A percentile compares a stretch with the other conserved stretches of the same genome.
Conservation (phyloP, 345 rosid genomes). For the Melaleuca quinquenervia region DNA sequence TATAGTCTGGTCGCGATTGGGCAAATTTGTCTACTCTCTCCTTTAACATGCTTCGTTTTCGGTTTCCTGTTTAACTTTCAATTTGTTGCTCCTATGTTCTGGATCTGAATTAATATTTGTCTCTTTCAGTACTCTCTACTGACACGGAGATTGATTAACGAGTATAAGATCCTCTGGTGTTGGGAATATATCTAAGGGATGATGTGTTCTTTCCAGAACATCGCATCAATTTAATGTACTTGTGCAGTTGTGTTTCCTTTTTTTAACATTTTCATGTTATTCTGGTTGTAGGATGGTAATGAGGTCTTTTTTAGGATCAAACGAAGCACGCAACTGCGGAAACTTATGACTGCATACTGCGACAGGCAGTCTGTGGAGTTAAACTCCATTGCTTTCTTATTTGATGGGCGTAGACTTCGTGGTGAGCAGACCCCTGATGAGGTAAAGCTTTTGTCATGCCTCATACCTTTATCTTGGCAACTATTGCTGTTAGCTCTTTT, state of each 20-base stretch:
- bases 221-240: neutral
- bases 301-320: constrained; percentile 89
- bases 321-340: constrained; percentile 65
- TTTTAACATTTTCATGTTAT: neutral
- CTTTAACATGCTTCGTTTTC: neutral
- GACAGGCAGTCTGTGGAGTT: constrained; percentile 73
- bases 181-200: neutral
- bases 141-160: neutral
- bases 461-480: neutral
- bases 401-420: constrained; percentile 83
- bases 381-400: constrained; percentile 73
- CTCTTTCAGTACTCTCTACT: neutral
- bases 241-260: neutral
- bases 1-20: neutral
- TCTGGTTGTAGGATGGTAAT: constrained; percentile 56
- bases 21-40: neutral
- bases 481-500: neutral
- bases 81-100: neutral
- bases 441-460: constrained; percentile 16
- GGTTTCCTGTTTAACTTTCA: neutral
- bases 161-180: neutral
- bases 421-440: constrained; percentile 92
- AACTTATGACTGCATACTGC: constrained; percentile 80
- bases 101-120: neutral
- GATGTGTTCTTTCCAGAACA: neutral